Evolutionary conservation across 352 stramenopile genomes (phyloP), one percentile per base, ranked within the genome.

Genomic region (Lagenidium giganteum): DNA sequence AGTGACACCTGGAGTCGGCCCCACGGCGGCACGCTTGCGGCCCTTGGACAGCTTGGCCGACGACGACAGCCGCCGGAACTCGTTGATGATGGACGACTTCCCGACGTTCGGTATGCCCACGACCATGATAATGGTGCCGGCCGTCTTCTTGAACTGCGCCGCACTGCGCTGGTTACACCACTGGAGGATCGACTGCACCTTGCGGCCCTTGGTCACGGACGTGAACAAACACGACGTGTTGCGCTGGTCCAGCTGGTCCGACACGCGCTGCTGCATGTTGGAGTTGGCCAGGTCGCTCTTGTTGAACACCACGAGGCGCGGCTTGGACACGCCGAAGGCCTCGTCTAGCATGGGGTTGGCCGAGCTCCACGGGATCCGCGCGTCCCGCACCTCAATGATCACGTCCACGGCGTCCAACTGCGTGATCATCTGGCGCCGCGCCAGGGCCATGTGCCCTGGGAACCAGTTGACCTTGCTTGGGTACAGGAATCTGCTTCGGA

Each of bases 81-180:
- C 77, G 40, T 94, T 94, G 49, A 95, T 95, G 21, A 95, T 79
- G 5, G 82, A 95, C 18, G 73, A 90, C 49, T 95, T 95, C 42
- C 85, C 85, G n/a, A 95, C 85, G 51, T 95, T 95, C 12, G 85
- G 85, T 42, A 95, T 90, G 8, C 85, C 85, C 4, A 90, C 70
- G 20, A 95, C 80, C 77, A 94, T 94, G 50, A 90, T 76, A 67
- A 94, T 88, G 12, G 82, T 85, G 18, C 79, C 79, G n/a, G 77
- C 82, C 5, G 82, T 92, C 47, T 66, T 79, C 51, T 79, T 87
- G 64, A 93, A 93, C 51, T 93, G 79, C 32, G 79, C 77, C 29
- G 65, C 64, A 45, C 77, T 89, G 56, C 74, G 60, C 26, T 61
- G 57, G 47, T 86, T 83, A 52, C 79, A 91, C 82, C 82, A 93